phyloP scores from a whole-genome alignment of 306 rosid species.

The Prosopis cineraria region DNA sequence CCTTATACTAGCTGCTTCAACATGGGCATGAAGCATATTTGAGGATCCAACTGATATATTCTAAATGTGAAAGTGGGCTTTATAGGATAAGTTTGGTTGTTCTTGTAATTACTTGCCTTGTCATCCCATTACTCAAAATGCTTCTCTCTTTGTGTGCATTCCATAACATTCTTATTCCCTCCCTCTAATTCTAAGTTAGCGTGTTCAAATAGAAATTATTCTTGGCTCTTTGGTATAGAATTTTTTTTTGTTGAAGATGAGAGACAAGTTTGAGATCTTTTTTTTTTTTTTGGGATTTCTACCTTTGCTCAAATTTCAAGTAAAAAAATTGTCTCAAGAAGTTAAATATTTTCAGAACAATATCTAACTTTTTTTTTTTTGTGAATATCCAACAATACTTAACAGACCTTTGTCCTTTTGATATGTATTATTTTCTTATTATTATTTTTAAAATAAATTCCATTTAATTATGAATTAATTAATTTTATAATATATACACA shows the following conservation, averaged over 20 bases:
- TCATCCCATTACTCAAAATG: slow-evolving; percentile 45
- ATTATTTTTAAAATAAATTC: neutral
- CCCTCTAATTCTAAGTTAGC: slow-evolving; percentile 32
- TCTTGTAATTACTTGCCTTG: slow-evolving; percentile 34
- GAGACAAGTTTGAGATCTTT: neutral
- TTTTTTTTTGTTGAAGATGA: no score
- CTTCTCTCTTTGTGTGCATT: slow-evolving; percentile 32
- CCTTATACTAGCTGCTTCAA: slow-evolving; percentile 2
- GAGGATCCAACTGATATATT: slow-evolving; percentile 45
- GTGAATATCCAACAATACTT: neutral
- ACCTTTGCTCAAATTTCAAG: neutral
- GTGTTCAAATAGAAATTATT: neutral
- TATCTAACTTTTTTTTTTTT: neutral
- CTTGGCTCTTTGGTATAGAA: neutral
- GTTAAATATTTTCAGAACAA: neutral
- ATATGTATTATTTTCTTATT: neutral
- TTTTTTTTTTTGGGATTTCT: neutral
- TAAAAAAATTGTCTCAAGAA: neutral
- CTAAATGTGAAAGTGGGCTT: slow-evolving; percentile 36
- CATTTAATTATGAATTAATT: no score
- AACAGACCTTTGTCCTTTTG: neutral
- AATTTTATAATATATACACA: no score
- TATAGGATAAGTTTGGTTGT: slow-evolving; percentile 39
- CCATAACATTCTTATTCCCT: slow-evolving; percentile 27
- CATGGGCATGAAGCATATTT: slow-evolving; percentile 37